phyloP scores from a whole-genome alignment of 1,284 basidiomycete genomes.

The Ganoderma lucidum region DNA sequence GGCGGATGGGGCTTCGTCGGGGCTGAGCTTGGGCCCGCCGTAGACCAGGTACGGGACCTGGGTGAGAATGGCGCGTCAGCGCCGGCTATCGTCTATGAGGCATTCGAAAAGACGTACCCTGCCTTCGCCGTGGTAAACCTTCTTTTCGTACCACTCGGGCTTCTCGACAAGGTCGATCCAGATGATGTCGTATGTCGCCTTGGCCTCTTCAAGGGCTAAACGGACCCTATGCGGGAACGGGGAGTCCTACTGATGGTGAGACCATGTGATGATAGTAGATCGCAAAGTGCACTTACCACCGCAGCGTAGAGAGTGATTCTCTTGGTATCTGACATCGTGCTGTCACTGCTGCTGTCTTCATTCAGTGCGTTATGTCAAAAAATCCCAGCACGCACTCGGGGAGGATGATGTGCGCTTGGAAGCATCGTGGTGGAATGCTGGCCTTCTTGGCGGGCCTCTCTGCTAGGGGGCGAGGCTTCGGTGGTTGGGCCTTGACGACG shows the following conservation, averaged over 20 bases:
- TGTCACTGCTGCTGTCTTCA: neutral
- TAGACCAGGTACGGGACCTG: conserved; percentile 61
- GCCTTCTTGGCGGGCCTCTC: too few relatives aligned
- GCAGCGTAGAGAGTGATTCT: conserved; percentile 58
- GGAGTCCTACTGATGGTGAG: conserved; percentile 6
- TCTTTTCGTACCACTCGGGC: conserved; percentile 68
- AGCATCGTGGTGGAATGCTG: too few relatives aligned
- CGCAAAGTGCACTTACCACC: conserved; percentile 43
- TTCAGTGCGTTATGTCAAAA: neutral
- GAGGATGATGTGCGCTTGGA: too few relatives aligned
- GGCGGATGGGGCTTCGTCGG: conserved; percentile 57
- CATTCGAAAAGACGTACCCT: conserved; percentile 48
- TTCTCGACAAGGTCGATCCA: conserved; percentile 70
- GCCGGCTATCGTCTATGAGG: neutral
- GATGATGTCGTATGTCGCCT: conserved; percentile 54
- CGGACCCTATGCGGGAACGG: conserved; percentile 20
- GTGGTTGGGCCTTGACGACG: too few relatives aligned
- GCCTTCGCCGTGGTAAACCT: conserved; percentile 63
- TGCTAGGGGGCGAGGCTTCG: too few relatives aligned
- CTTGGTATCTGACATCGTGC: conserved; percentile 10
- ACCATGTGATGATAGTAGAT: neutral
- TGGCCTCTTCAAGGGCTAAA: conserved; percentile 63
- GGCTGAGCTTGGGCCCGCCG: conserved; percentile 58
- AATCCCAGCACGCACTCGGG: neutral
- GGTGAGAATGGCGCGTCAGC: neutral